Evolutionary conservation across 257 asterid genomes (phyloP).

Genomic region (Nyctanthes arbortristis): DNA sequence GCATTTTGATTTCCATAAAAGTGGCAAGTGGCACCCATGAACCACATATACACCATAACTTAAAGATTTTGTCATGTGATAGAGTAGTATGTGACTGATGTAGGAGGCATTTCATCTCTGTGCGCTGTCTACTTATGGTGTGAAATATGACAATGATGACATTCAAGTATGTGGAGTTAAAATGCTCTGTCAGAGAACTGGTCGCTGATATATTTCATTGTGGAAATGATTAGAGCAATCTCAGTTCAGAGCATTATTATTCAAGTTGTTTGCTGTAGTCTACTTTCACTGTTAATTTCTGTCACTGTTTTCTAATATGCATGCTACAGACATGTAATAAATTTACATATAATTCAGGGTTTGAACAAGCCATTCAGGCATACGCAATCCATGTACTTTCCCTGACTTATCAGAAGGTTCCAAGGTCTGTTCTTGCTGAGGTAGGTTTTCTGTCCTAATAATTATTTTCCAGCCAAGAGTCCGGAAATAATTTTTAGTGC

Average conservation of each 20-base stretch:
- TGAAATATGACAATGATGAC: background rate
- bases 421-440: conserved; percentile 85
- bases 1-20: background rate
- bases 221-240: background rate
- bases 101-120: background rate
- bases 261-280: background rate
- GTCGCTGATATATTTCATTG: background rate
- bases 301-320: background rate
- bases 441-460: conserved; percentile 41
- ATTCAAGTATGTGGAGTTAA: background rate
- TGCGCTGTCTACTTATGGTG: background rate
- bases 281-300: no score
- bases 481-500: background rate
- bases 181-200: background rate
- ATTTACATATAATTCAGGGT: conserved; percentile 46
- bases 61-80: background rate
- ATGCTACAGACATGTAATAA: background rate
- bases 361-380: conserved; percentile 87
- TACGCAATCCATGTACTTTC: conserved; percentile 83
- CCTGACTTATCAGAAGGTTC: conserved; percentile 68
- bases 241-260: no score
- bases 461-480: background rate
- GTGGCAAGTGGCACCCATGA: background rate
- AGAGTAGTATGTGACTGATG: background rate
- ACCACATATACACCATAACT: background rate